Conservation (phyloP, 805 yeast genomes). For the Lipomyces sp. region DNA sequence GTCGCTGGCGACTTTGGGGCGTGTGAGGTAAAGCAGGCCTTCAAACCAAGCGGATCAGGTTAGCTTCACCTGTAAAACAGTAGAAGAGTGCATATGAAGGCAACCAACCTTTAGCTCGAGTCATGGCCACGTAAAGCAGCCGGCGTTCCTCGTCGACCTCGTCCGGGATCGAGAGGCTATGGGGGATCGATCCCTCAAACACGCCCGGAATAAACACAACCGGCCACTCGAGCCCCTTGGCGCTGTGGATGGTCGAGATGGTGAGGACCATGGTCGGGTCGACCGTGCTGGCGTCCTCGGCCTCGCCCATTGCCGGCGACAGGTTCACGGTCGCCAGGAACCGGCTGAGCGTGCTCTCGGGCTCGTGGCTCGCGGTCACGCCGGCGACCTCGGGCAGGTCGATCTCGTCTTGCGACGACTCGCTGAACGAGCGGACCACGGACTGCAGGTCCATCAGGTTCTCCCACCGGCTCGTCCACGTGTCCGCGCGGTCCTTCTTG, state of each 20-base stretch:
- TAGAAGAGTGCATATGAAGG: too few species aligned
- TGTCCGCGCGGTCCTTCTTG: constrained; percentile 13
- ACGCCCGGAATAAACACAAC: constrained; percentile 78
- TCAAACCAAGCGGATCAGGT: too few species aligned
- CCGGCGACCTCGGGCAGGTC: constrained; percentile 19
- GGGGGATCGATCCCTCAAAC: constrained; percentile 64
- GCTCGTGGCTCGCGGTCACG: not conserved
- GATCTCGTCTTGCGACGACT: constrained; percentile 1
- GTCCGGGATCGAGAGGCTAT: constrained; percentile 35
- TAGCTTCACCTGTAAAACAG: not conserved
- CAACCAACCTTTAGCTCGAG: constrained; percentile 67
- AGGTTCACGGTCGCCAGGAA: constrained; percentile 23
- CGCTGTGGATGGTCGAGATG: constrained; percentile 82
- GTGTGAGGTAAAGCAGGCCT: constrained; percentile 13
- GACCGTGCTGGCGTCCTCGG: not conserved
- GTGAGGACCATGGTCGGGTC: constrained; percentile 38
- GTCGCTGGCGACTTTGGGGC: too few species aligned
- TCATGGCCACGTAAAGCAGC: constrained; percentile 81
- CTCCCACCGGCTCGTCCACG: constrained; percentile 26
- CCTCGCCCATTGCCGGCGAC: constrained; percentile 18
- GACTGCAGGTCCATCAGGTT: constrained; percentile 24
- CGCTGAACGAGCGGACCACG: constrained; percentile 6
- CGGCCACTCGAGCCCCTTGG: constrained; percentile 96
- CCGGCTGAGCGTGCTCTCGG: constrained; percentile 9
- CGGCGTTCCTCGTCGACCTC: constrained; percentile 72